These are phyloP conservation scores for Penicillium carneum DNA, from an alignment of 2,329 filamentous ascomycete species.

Conservation along the genomic window DNA sequence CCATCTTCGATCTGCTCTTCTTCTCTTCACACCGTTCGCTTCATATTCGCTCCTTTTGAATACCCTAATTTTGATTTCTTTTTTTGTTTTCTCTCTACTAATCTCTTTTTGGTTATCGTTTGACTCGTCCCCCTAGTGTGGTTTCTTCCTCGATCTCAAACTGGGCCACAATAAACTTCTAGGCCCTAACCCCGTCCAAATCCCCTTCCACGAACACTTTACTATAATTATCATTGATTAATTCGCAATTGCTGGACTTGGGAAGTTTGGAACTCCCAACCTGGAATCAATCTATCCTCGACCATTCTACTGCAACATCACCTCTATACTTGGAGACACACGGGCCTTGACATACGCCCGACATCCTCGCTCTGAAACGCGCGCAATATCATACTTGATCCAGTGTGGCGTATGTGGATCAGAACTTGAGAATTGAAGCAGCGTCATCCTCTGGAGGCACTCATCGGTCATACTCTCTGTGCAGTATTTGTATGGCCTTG, in stretches of 20 bases:
- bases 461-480: constrained; percentile 19
- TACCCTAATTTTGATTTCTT: constrained; percentile 26
- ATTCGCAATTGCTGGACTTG: constrained; percentile 24
- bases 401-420: constrained; percentile 30
- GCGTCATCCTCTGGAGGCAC: constrained; percentile 26
- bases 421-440: constrained; percentile 22
- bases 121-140: constrained; percentile 16
- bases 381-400: constrained; percentile 28
- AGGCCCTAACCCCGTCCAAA: constrained; percentile 21
- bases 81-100: constrained; percentile 19
- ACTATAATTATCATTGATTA: constrained; percentile 38
- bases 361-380: constrained; percentile 28
- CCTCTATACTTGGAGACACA: constrained; percentile 13
- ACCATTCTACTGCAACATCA: constrained; percentile 20
- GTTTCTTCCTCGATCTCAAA: constrained; percentile 28
- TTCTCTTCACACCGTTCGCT: constrained; percentile 29
- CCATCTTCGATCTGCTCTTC: constrained; percentile 34
- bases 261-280: constrained; percentile 10
- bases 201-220: constrained; percentile 27
- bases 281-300: constrained; percentile 32
- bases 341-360: constrained; percentile 13
- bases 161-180: constrained; percentile 27
- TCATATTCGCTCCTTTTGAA: constrained; percentile 39
- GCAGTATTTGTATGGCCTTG: constrained; percentile 30
- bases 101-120: constrained; percentile 26